Percentiles rank a stretch among this genome's conserved stretches.
These are phyloP conservation scores for Scedosporium aurantiacum DNA, from an alignment of 2,329 filamentous ascomycete genomes.

Conservation along the genomic window DNA sequence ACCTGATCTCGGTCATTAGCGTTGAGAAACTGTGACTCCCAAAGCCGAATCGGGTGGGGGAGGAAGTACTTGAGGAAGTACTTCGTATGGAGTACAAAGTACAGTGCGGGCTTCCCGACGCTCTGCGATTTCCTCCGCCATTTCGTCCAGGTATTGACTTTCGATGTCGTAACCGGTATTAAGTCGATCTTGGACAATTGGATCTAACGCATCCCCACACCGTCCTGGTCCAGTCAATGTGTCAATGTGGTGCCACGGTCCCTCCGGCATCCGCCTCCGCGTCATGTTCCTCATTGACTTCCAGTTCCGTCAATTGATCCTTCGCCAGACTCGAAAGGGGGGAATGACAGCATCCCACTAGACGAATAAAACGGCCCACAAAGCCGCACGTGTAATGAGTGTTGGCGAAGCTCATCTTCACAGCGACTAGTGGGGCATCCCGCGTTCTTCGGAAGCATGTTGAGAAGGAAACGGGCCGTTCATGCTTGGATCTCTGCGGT, in stretches of 20 bases:
- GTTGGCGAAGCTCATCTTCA: not conserved
- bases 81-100: too few relatives aligned
- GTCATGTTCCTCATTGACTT: too few relatives aligned
- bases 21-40: not conserved
- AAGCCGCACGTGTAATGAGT: not conserved
- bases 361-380: not conserved
- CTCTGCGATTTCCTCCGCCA: too few relatives aligned
- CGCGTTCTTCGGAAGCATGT: too few relatives aligned
- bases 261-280: too few relatives aligned
- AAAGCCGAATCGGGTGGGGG: too few relatives aligned
- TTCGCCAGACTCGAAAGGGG: not conserved
- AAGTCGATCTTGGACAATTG: not conserved
- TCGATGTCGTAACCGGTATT: not conserved
- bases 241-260: not conserved
- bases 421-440: too few relatives aligned
- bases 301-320: too few relatives aligned
- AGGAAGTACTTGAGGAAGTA: too few relatives aligned
- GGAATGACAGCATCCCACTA: not conserved
- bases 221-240: not conserved
- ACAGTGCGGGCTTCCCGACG: too few relatives aligned
- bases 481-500: not conserved
- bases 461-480: too few relatives aligned
- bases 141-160: too few relatives aligned
- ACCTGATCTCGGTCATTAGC: conserved; percentile 1
- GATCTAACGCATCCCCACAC: not conserved